Base-by-base conservation (phyloP, 2,329 filamentous ascomycete species). In the Aspergillus fijiensis region DNA sequence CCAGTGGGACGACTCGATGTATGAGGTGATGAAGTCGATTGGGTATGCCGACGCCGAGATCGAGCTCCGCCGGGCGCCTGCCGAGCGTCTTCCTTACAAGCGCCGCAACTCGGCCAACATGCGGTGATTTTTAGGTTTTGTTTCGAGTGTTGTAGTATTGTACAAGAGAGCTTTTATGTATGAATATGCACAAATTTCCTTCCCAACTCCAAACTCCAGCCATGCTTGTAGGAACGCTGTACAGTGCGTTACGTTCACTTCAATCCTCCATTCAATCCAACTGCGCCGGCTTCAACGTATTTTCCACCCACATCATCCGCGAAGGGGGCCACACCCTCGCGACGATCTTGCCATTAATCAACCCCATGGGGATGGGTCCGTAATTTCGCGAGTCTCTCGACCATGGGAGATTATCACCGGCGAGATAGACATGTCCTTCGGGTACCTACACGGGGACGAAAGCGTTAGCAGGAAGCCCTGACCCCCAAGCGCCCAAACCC, bases 351-450 rank as follows among this genome's bases (percentile, higher is more conserved):
- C 92, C 92, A 68, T 84, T 87, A 49, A 99, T 85, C 64, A 99
- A 79, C 1, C 86, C 94, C 71, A 99, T 79, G 0, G 95, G 95
- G 29, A 99, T 74, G 0, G 95, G 92, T 0, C 95, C 95, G 78
- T 89, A 96, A 47, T 87, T 81, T 63, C 95, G 87, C 49, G 92
- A 97, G 79, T 99, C 95, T 65, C 91, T 82, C 25, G 92, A 97
- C 69, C 85, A 89, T 3, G 86, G 82, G 62, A 96, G 72, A 75
- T 98, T 98, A 76, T 99, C 95, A 2, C 95, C 95, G 2, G 87
- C 85, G 6, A 97, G 80, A 86, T 92, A 98, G 70, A 92, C 96
- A 80, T 99, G 95, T 1, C 95, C 95, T 71, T 90, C 82, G 0
- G 95, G 95, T 16, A 99, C 87, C 90, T 96, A 70, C 9, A 27